Evolutionary conservation across 345 rosid genomes (phyloP).

Genomic region (Populus alba): DNA sequence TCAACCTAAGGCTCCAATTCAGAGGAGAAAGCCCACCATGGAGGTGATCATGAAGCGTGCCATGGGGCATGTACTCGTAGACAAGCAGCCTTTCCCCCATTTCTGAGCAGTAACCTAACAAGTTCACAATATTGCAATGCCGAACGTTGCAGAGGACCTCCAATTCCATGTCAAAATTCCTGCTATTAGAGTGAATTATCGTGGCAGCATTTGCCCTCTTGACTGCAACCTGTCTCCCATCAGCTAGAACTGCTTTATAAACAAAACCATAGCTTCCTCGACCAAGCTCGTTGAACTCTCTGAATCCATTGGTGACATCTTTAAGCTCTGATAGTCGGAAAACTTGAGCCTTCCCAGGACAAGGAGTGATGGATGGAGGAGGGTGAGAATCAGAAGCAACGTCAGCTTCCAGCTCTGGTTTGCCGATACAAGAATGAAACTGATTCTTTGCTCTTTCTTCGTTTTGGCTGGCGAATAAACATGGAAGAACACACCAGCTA

Average conservation of each 20-base stretch:
- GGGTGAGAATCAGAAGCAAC: constrained; percentile 30
- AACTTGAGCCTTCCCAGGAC: constrained; percentile 68
- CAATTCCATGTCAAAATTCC: constrained; percentile 77
- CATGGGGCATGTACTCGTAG: constrained; percentile 87
- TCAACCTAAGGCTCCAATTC: constrained; percentile 64
- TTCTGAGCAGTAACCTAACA: constrained; percentile 76
- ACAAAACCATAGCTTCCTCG: constrained; percentile 92
- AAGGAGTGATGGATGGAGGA: constrained; percentile 40
- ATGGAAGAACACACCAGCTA: constrained; percentile 52
- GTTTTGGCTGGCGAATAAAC: constrained; percentile 25
- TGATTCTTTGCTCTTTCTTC: constrained; percentile 45
- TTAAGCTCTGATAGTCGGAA: constrained; percentile 81
- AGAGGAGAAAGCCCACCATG: constrained; percentile 75
- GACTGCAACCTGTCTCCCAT: constrained; percentile 85
- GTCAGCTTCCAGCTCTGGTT: constrained; percentile 47
- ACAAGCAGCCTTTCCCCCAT: constrained; percentile 92
- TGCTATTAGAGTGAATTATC: constrained; percentile 71
- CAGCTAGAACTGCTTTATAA: constrained; percentile 70
- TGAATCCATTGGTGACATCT: constrained; percentile 92
- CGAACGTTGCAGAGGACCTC: constrained; percentile 72
- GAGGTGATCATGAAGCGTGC: constrained; percentile 79
- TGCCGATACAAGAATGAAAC: constrained; percentile 57
- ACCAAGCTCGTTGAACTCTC: constrained; percentile 88
- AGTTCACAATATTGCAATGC: constrained; percentile 78
- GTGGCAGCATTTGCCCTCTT: constrained; percentile 95